Base-by-base conservation (phyloP, 177 flowering plant genomes). In the Vitis hybrid region DNA sequence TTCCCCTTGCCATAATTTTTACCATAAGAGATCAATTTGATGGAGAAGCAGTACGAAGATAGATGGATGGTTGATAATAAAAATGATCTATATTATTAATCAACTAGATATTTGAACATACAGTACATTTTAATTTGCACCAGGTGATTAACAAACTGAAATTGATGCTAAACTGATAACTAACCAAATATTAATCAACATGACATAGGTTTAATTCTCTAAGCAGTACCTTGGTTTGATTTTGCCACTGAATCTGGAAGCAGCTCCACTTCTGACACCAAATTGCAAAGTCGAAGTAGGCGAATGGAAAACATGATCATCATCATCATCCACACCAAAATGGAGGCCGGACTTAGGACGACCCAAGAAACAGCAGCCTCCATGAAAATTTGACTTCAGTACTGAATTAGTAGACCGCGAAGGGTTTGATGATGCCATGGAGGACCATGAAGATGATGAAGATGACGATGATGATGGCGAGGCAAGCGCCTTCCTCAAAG, bases 391-490 rank as follows among this genome's bases (percentile, higher is more conserved):
- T 4, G 17, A 7, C 10, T 13, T 34, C 66, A 26, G 8, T 7
- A 40, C 45, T 40, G 45, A 0, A 40, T 1, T 50, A 23, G n/a
- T 5, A 14, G 54, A 10, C 2, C 59, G n/a, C 11, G 51, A 1
- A 4, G 63, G 56, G 9, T 48, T 21, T 21, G 58, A 12, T 32
- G 74, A 52, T 2, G 71, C 60, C 13, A 72, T 74, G 10, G 23
- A 57, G 0, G 74, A 67, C 2, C 60, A 52, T 1, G 70, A 30
- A 10, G 74, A 58, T 0, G 70, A 5, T 5, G 74, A 73, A 1
- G 70, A 58, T 26, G 55, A 56, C 3, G 73, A 75, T 2, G 62
- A 64, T 13, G 72, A 40, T 3, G 77, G 60, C 0, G 69, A 62
- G 14, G 52, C 52, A 21, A 23, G 51, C 19, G 40, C 11, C 52